Percentiles rank a stretch among this genome's conserved stretches.
Conservation (phyloP, 805 yeast species). For the Peterozyma xylosa region DNA sequence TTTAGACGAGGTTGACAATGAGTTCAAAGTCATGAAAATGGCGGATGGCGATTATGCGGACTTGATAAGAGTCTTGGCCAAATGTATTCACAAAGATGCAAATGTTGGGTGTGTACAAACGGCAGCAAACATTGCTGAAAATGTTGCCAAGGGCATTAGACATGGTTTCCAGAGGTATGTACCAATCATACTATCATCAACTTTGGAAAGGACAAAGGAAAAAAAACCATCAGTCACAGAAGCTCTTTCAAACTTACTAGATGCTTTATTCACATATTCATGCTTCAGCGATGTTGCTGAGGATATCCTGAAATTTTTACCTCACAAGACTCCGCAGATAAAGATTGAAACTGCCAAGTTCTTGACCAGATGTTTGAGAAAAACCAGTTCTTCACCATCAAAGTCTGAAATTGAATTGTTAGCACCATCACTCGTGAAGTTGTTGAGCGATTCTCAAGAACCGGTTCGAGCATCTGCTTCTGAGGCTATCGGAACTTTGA, state of each 20-base stretch:
- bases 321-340: slow-evolving; percentile 78
- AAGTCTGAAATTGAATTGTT: slow-evolving; percentile 48
- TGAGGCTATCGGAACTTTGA: slow-evolving; percentile 69
- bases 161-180: slow-evolving; percentile 47
- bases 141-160: slow-evolving; percentile 61
- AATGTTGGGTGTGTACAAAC: slow-evolving; percentile 79
- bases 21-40: slow-evolving; percentile 48
- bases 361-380: slow-evolving; percentile 54
- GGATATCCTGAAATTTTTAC: slow-evolving; percentile 49
- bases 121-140: slow-evolving; percentile 61
- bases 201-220: slow-evolving; percentile 82
- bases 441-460: slow-evolving; percentile 78
- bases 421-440: slow-evolving; percentile 46
- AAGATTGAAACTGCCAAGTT: slow-evolving; percentile 63
- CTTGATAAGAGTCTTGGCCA: slow-evolving; percentile 56
- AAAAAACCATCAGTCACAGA: slow-evolving; percentile 74
- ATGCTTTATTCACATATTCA: slow-evolving; percentile 48
- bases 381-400: slow-evolving; percentile 40
- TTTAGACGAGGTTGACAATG: slow-evolving; percentile 52
- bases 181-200: slow-evolving; percentile 43
- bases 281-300: slow-evolving; percentile 51
- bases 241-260: slow-evolving; percentile 60
- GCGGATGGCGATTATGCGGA: slow-evolving; percentile 56
- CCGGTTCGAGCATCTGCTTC: slow-evolving; percentile 76
- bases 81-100: slow-evolving; percentile 70